A percentile compares a stretch with the other conserved stretches of the same genome.
phyloP scores from a whole-genome alignment of 2,329 filamentous ascomycete genomes.

The Ophiocordyceps australis region DNA sequence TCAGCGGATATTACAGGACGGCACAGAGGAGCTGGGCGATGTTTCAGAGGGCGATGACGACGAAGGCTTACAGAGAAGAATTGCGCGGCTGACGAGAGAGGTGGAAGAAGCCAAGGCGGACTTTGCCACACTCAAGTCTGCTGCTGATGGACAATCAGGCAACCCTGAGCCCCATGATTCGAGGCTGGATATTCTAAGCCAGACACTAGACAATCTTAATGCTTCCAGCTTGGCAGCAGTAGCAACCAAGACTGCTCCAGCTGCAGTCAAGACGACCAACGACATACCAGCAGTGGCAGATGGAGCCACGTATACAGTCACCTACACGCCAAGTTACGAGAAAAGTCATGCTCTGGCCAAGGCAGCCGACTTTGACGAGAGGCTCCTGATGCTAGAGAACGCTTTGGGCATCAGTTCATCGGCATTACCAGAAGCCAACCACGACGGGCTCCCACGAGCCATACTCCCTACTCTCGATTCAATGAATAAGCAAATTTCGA shows the following conservation, averaged over 20 bases:
- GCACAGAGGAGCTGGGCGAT: constrained; percentile 51
- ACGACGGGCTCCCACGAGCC: constrained; percentile 40
- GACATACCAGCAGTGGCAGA: constrained; percentile 6
- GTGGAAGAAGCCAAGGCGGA: constrained; percentile 55
- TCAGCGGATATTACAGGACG: constrained; percentile 42
- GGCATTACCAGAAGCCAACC: constrained; percentile 41
- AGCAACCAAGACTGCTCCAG: constrained; percentile 2
- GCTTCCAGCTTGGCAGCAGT: constrained; percentile 8
- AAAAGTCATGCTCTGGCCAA: constrained; percentile 57
- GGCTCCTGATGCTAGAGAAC: constrained; percentile 63
- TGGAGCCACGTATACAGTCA: constrained; percentile 41
- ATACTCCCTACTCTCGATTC: constrained; percentile 68
- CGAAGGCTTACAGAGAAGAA: constrained; percentile 58
- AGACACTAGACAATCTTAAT: constrained; percentile 49
- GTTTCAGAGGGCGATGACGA: constrained; percentile 60
- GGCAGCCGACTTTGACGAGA: constrained; percentile 72
- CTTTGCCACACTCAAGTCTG: constrained; percentile 33
- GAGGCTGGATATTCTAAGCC: constrained; percentile 46
- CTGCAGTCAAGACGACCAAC: constrained; percentile 5
- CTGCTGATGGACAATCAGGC: constrained; percentile 23
- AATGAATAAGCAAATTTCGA: constrained; percentile 63
- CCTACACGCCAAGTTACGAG: constrained; percentile 45
- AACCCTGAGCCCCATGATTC: constrained; percentile 19
- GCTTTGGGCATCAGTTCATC: constrained; percentile 62
- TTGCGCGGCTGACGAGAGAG: constrained; percentile 69